These are phyloP conservation scores for Lipomyces lipofer DNA, from an alignment of 805 yeast species.

Conservation along the genomic window DNA sequence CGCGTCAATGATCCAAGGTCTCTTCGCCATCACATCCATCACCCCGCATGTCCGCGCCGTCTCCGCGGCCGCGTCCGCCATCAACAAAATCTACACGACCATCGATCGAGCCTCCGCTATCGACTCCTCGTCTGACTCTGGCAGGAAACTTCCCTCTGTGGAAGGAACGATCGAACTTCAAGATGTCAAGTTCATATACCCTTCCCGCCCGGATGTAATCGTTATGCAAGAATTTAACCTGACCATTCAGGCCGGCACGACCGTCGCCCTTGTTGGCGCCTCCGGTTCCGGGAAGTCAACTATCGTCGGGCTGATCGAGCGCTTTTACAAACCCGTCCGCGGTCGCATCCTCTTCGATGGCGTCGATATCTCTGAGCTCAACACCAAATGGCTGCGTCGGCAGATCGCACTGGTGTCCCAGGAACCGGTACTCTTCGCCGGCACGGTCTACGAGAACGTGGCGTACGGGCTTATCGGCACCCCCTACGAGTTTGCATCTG, in stretches of 20 bases:
- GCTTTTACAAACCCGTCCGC: slow-evolving; percentile 56
- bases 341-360: slow-evolving; percentile 55
- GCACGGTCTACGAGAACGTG: slow-evolving; percentile 75
- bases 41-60: slow-evolving; percentile 46
- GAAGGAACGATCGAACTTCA: slow-evolving; percentile 44
- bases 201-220: slow-evolving; percentile 37
- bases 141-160: slow-evolving; percentile 27
- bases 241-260: slow-evolving; percentile 68
- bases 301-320: slow-evolving; percentile 55
- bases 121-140: slow-evolving; percentile 38
- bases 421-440: slow-evolving; percentile 65
- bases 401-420: slow-evolving; percentile 64
- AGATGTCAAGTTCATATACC: slow-evolving; percentile 38
- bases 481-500: slow-evolving; percentile 38
- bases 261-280: slow-evolving; percentile 91
- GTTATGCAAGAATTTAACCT: slow-evolving; percentile 35
- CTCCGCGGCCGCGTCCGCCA: slow-evolving; percentile 44
- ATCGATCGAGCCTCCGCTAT: slow-evolving; percentile 46
- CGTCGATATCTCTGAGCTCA: slow-evolving; percentile 51
- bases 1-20: slow-evolving; percentile 36
- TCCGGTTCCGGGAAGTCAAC: slow-evolving; percentile 53
- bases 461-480: slow-evolving; percentile 63
- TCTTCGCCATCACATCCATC: slow-evolving; percentile 43
- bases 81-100: slow-evolving; percentile 44
- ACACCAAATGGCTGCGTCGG: slow-evolving; percentile 53